Conservation (phyloP, 768 basidiomycete genomes). For the Gymnopilus junonius region DNA sequence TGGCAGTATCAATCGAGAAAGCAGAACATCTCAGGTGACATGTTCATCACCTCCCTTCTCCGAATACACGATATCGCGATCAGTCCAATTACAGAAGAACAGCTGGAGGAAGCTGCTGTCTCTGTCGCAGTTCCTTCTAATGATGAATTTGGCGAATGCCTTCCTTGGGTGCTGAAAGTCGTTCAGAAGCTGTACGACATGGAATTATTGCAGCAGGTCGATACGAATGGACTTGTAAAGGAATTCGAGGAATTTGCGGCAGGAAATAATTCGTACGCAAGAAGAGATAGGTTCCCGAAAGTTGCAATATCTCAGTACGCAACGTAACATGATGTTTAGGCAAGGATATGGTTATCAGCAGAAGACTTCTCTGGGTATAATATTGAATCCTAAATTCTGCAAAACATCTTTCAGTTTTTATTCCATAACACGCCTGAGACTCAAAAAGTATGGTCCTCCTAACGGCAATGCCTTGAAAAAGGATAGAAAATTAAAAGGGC, state of each 20-base stretch:
- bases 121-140: background rate
- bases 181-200: too few relatives aligned
- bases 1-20: background rate
- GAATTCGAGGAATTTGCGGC: too few relatives aligned
- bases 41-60: constrained; percentile 1
- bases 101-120: background rate
- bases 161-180: background rate
- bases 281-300: too few relatives aligned
- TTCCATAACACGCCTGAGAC: constrained; percentile 25
- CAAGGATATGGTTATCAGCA: background rate
- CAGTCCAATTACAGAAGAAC: background rate
- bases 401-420: background rate
- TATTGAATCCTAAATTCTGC: background rate
- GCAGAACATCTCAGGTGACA: background rate
- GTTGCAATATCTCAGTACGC: too few relatives aligned
- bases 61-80: background rate
- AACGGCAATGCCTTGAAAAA: constrained; percentile 22
- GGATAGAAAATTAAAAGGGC: background rate
- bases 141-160: background rate
- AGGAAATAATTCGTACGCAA: too few relatives aligned
- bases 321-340: too few relatives aligned
- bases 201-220: background rate
- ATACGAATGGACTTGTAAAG: too few relatives aligned
- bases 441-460: constrained; percentile 27
- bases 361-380: background rate